Evolutionary conservation across 148 eudicot species (phyloP).

Genomic region (Amaranthus hypochondriacus): DNA sequence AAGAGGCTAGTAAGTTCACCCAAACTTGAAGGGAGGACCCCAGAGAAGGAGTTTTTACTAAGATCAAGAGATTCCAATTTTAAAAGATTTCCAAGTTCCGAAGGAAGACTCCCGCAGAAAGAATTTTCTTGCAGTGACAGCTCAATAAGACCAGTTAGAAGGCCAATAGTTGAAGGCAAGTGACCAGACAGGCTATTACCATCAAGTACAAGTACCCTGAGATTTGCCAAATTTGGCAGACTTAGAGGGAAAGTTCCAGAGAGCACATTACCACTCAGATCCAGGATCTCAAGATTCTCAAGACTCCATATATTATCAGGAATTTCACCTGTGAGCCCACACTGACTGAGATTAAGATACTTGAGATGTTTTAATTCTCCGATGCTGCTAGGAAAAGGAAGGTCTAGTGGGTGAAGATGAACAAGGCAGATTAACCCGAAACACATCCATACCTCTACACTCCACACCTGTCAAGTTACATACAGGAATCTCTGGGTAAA

Average conservation of each 20-base stretch:
- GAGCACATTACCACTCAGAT: conserved; percentile 56
- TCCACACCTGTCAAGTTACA: conserved; percentile 72
- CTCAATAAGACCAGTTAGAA: conserved; percentile 52
- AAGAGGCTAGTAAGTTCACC: conserved; percentile 46
- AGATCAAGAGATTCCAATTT: conserved; percentile 71
- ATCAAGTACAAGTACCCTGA: conserved; percentile 66
- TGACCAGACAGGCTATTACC: conserved; percentile 58
- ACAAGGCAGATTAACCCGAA: conserved; percentile 49
- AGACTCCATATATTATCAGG: conserved; percentile 51
- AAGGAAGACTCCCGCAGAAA: conserved; percentile 70
- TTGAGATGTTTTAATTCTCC: conserved; percentile 49
- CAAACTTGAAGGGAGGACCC: conserved; percentile 59
- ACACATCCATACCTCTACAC: conserved; percentile 46
- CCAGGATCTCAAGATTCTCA: conserved; percentile 55
- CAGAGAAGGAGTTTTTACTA: conserved; percentile 59
- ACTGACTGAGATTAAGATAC: conserved; percentile 65
- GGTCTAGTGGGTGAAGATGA: conserved; percentile 36
- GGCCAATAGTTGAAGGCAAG: conserved; percentile 67
- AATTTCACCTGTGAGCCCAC: conserved; percentile 58
- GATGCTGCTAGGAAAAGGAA: conserved; percentile 54
- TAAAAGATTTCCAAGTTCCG: conserved; percentile 54
- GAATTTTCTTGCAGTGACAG: conserved; percentile 56
- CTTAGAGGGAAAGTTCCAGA: conserved; percentile 46
- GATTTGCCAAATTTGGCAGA: conserved; percentile 40
- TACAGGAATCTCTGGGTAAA: conserved; percentile 40